A percentile compares a stretch with the other conserved stretches of the same genome.
These are phyloP conservation scores for Phylloporus sp. DNA, from an alignment of 1,284 basidiomycete species.

Conservation along the genomic window DNA sequence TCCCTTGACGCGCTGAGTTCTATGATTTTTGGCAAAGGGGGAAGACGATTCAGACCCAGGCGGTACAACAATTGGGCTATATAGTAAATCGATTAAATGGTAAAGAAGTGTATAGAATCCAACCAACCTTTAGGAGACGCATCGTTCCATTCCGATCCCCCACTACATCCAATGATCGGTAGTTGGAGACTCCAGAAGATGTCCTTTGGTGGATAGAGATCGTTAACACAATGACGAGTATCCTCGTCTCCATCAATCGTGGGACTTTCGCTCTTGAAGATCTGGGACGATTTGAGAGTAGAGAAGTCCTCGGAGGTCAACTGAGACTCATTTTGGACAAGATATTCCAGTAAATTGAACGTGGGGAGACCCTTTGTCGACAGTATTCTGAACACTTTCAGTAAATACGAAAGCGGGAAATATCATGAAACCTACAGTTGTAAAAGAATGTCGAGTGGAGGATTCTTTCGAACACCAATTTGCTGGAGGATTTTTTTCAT, in stretches of 20 bases:
- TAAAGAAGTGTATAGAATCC: neutral
- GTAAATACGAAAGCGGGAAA: neutral
- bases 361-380: too few relatives aligned
- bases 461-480: neutral
- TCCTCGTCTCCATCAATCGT: neutral
- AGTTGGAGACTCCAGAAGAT: neutral
- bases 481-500: neutral
- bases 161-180: constrained; percentile 2
- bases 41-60: constrained; percentile 4
- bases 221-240: neutral
- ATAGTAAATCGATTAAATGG: neutral
- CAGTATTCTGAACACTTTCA: neutral
- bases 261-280: neutral
- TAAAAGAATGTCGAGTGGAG: neutral
- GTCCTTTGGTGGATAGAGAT: constrained; percentile 3
- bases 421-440: neutral
- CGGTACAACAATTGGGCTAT: constrained; percentile 3
- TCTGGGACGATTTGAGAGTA: neutral
- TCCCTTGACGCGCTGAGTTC: neutral
- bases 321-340: neutral
- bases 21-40: neutral
- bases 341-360: neutral
- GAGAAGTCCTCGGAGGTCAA: neutral
- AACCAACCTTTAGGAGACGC: neutral
- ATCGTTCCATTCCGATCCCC: neutral